phyloP scores from a whole-genome alignment of 768 basidiomycete species.

The Astraeus odoratus region DNA sequence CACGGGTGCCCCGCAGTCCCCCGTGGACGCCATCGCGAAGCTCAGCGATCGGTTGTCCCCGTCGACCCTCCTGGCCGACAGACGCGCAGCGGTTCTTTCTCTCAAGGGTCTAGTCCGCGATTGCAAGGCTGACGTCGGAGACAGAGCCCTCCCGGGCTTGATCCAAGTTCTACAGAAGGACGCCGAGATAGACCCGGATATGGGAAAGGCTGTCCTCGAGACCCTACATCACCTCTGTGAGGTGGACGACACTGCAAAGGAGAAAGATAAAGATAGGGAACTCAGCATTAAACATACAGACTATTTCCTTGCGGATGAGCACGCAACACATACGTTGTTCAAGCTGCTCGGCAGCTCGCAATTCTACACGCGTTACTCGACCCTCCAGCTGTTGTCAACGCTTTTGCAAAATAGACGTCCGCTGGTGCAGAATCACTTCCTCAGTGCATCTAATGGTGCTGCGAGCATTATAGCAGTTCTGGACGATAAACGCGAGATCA shows the following conservation, averaged over 20 bases:
- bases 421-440: conserved; percentile 83
- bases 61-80: conserved; percentile 82
- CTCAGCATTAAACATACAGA: conserved; percentile 85
- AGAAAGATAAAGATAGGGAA: conserved; percentile 32
- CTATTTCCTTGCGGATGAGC: conserved; percentile 62
- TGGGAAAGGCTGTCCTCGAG: conserved; percentile 88
- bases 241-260: conserved; percentile 50
- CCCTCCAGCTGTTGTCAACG: conserved; percentile 73
- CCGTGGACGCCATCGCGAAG: conserved; percentile 78
- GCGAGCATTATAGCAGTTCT: conserved; percentile 65
- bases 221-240: conserved; percentile 84
- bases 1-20: conserved; percentile 74
- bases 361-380: conserved; percentile 82
- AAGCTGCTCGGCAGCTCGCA: conserved; percentile 64
- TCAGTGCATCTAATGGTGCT: conserved; percentile 75
- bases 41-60: conserved; percentile 88
- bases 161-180: conserved; percentile 80
- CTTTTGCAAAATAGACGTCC: conserved; percentile 79
- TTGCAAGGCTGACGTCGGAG: conserved; percentile 85
- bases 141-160: conserved; percentile 67
- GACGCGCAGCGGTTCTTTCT: conserved; percentile 87
- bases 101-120: conserved; percentile 91
- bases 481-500: conserved; percentile 84
- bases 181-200: conserved; percentile 85
- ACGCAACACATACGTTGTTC: conserved; percentile 69